Conservation (phyloP, 805 yeast genomes). For the Pichia californica region DNA sequence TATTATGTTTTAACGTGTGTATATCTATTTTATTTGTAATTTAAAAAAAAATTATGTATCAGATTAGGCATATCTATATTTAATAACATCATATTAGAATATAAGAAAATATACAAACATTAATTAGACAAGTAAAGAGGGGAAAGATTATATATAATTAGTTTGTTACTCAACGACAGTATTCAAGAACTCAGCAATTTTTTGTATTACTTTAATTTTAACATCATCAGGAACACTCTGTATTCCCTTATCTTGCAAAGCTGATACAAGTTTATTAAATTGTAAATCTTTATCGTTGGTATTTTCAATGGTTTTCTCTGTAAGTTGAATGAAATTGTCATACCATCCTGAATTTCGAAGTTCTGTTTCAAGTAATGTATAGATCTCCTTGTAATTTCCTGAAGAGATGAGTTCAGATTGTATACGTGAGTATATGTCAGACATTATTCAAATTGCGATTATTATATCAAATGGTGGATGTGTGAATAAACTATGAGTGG, state of each 20-base stretch:
- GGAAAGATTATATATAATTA: no score
- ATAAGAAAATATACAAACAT: no score
- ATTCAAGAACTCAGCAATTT: slow-evolving; percentile 55
- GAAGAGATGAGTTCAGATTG: slow-evolving; percentile 65
- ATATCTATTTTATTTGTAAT: no score
- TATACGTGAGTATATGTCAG: slow-evolving; percentile 43
- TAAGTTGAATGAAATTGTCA: slow-evolving; percentile 59
- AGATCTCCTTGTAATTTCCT: slow-evolving; percentile 77
- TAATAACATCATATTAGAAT: no score
- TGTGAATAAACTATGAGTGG: no score
- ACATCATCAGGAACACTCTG: slow-evolving; percentile 63
- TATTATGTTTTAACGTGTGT: not conserved
- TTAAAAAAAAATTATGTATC: no score
- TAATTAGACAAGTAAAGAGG: no score
- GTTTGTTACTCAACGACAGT: slow-evolving; percentile 37
- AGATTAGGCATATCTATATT: no score
- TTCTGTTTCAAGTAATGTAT: slow-evolving; percentile 53
- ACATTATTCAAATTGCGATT: no score
- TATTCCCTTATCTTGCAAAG: slow-evolving; percentile 60
- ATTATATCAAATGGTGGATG: no score
- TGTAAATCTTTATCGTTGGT: slow-evolving; percentile 27
- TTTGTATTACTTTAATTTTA: slow-evolving; percentile 49
- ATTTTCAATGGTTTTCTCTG: slow-evolving; percentile 36
- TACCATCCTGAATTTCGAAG: slow-evolving; percentile 82
- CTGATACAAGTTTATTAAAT: slow-evolving; percentile 45